Base-by-base conservation (phyloP, 2,329 filamentous ascomycete genomes). In the Sporothrix schenckii region DNA sequence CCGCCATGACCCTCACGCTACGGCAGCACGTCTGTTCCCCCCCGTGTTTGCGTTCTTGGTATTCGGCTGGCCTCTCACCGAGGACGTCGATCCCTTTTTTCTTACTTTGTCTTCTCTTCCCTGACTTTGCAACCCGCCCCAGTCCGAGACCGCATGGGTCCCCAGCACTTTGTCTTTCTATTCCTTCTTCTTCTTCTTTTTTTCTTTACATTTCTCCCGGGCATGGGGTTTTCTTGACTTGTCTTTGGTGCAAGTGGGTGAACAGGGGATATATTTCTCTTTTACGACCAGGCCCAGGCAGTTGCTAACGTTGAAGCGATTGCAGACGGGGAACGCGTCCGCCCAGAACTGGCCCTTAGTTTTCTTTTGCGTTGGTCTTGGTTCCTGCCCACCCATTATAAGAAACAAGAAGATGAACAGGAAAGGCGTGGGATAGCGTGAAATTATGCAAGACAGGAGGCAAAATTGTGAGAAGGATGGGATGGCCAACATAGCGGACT, bases 1-100 rank as follows among this genome's bases (percentile, higher is more conserved):
- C 34, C 50, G 65, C 65, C 54, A 67, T 67, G 65, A 34, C 41
- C 50, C 65, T 56, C 50, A 47, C 65, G 65, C 65, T 67, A 44
- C 65, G 65, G 50, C 58, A 63, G 58, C 39, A 63, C 39, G 58
- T 47, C 39, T 53, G 19, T 49, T 66, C 41, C 10, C 39, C 39
- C 58, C 58, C n/a, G 58, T 63, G 58, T 24, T 27, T 39, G 39
- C 58, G 58, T 63, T 21, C 27, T 63, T 47, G 58, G 58, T 47
- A 44, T 39, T 16, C 58, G 39, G 39, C 39, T 10, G 39, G 58
- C 21, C 10, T 61, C 39, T 7, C 21, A n/a, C 14, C 16, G 41
- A 44, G 14, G 14, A n/a, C 16, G 49, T 53, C 49, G 63, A 53
- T 53, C 63, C 47, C 19, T 63, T 63, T 27, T 41, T 21, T 39